These are phyloP conservation scores for Backusella liffmaniae DNA, from an alignment of 192 early-diverging fungal genomes.

Conservation along the genomic window DNA sequence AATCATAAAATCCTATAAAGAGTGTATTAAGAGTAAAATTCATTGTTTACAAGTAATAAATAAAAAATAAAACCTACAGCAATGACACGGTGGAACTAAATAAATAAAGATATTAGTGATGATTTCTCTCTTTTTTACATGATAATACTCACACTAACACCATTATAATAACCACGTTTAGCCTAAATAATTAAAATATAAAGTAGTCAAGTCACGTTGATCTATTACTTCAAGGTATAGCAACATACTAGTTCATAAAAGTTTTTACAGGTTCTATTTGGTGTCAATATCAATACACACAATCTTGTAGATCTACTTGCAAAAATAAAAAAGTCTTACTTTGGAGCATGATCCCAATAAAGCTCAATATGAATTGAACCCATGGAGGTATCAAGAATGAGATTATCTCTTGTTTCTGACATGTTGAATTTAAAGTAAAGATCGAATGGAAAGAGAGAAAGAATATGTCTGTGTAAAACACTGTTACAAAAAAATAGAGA, in stretches of 20 bases:
- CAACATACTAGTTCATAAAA: slow-evolving; percentile 68
- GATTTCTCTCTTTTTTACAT: not conserved
- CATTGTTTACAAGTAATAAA: not conserved
- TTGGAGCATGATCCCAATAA: slow-evolving; percentile 86
- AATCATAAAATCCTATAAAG: slow-evolving; percentile 87
- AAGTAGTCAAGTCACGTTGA: not conserved
- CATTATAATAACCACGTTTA: slow-evolving; percentile 82
- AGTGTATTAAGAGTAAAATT: not conserved
- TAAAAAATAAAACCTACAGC: slow-evolving; percentile 33
- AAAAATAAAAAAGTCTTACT: slow-evolving; percentile 18
- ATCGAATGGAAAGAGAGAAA: not conserved
- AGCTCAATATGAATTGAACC: slow-evolving; percentile 70
- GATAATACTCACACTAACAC: slow-evolving; percentile 55
- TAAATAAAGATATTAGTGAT: not conserved
- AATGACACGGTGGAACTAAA: slow-evolving; percentile 78
- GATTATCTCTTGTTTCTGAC: slow-evolving; percentile 18
- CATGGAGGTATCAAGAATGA: slow-evolving; percentile 56
- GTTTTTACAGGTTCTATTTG: slow-evolving; percentile 67
- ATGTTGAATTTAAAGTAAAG: not conserved
- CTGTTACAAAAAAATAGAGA: not conserved
- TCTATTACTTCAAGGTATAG: not conserved
- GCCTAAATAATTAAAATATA: slow-evolving; percentile 45
- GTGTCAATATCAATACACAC: not conserved
- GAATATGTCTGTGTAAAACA: not conserved
- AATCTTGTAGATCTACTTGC: slow-evolving; percentile 9